phyloP scores from a whole-genome alignment of 1,139 yeast genomes.

The Scheffersomyces lignicola region DNA sequence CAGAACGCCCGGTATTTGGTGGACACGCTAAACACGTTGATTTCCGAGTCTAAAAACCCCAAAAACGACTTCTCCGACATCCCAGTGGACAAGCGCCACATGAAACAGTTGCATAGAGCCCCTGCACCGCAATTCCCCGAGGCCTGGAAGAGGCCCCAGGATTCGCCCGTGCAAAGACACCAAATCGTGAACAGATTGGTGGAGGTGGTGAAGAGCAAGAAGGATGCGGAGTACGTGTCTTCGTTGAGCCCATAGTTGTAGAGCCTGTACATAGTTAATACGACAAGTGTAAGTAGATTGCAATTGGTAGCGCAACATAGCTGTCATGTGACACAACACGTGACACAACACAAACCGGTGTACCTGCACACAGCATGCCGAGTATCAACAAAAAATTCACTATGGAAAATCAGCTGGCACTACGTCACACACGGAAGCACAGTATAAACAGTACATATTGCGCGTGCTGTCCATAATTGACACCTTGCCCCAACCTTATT shows the following conservation, averaged over 20 bases:
- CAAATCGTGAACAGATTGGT: conserved; percentile 34
- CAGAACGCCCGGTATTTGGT: conserved; percentile 81
- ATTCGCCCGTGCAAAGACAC: conserved; percentile 50
- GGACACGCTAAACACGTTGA: conserved; percentile 59
- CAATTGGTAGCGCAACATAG: no score
- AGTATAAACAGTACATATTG: no score
- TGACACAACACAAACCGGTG: background rate
- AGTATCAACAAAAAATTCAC: no score
- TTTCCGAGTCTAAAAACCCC: conserved; percentile 65
- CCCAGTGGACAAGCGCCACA: conserved; percentile 81
- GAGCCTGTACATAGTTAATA: background rate
- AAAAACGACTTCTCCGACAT: conserved; percentile 67
- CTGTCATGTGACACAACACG: background rate
- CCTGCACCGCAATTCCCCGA: conserved; percentile 63
- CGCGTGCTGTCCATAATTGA: no score
- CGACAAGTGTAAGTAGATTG: no score
- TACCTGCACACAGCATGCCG: no score
- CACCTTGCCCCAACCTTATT: no score
- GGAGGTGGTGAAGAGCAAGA: conserved; percentile 30
- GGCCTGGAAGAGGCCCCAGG: conserved; percentile 80
- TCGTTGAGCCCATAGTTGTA: conserved; percentile 22
- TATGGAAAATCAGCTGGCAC: no score
- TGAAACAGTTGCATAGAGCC: conserved; percentile 38
- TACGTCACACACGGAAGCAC: no score
- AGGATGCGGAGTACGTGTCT: conserved; percentile 33